A percentile compares a stretch with the other conserved stretches of the same genome.
Evolutionary conservation across 805 yeast genomes (phyloP).

Genomic region (Sugiyamaella floridensis): DNA sequence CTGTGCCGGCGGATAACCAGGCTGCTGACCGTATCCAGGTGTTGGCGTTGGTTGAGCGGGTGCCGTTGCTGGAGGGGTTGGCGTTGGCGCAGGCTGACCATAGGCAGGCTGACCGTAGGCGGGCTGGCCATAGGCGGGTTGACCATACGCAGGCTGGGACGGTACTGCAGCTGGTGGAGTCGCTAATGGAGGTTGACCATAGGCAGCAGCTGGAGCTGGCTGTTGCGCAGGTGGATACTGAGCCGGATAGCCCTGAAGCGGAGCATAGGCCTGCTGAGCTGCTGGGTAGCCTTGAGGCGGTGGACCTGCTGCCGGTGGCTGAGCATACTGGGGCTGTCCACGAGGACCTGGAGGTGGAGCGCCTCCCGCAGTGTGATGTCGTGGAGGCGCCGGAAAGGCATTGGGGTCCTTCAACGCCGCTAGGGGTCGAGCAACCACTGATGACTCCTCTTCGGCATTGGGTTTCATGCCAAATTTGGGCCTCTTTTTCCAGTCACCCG

Average conservation of each 20-base stretch:
- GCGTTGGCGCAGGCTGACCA: constrained; percentile 6
- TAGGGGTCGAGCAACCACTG: constrained; percentile 24
- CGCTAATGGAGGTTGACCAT: constrained; percentile 10
- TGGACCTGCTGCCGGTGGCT: not conserved
- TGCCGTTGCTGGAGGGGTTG: too few species aligned
- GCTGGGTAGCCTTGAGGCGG: constrained; percentile 10
- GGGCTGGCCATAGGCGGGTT: constrained; percentile 5
- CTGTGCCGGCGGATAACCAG: not conserved
- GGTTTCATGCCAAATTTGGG: not conserved
- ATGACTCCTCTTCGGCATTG: constrained; percentile 2
- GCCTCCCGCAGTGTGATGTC: not conserved
- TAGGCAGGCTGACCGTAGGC: not conserved
- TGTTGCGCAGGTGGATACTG: constrained; percentile 11
- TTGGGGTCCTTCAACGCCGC: constrained; percentile 30
- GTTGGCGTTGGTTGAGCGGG: constrained; percentile 2
- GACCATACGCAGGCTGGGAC: constrained; percentile 5
- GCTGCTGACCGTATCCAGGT: not conserved
- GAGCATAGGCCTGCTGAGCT: constrained; percentile 7
- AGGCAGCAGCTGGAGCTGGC: constrained; percentile 3
- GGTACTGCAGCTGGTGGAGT: not conserved
- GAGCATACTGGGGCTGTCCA: constrained; percentile 7
- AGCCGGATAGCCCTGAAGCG: constrained; percentile 7
- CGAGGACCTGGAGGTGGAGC: not conserved
- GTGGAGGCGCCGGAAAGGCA: constrained; percentile 42
- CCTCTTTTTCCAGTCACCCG: constrained; percentile 14